Evolutionary conservation across 495 filamentous ascomycete genomes (phyloP).

Genomic region (Penicillium cinerascens): DNA sequence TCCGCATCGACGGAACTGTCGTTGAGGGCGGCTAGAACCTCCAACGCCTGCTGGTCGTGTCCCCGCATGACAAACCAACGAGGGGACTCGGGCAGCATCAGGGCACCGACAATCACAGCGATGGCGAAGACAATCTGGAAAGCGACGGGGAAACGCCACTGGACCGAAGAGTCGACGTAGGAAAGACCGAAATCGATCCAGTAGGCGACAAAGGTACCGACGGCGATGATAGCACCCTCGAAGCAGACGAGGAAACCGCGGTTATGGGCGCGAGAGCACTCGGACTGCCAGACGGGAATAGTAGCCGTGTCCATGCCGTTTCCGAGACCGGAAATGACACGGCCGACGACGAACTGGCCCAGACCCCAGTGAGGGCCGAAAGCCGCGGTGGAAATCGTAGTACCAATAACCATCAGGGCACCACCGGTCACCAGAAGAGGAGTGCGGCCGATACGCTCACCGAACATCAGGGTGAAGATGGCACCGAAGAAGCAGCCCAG

Average conservation of each 20-base stretch:
- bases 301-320: slow-evolving; percentile 74
- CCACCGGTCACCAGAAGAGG: slow-evolving; percentile 60
- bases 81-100: slow-evolving; percentile 69
- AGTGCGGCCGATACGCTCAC: slow-evolving; percentile 67
- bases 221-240: slow-evolving; percentile 73
- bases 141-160: slow-evolving; percentile 70
- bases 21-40: slow-evolving; percentile 61
- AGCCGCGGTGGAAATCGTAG: slow-evolving; percentile 62
- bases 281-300: slow-evolving; percentile 75
- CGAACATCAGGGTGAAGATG: slow-evolving; percentile 63
- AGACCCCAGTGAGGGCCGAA: slow-evolving; percentile 39
- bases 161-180: slow-evolving; percentile 43
- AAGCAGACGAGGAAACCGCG: slow-evolving; percentile 79
- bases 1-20: slow-evolving; percentile 26
- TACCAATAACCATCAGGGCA: slow-evolving; percentile 68
- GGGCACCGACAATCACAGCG: slow-evolving; percentile 53
- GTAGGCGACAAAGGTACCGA: slow-evolving; percentile 74
- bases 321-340: slow-evolving; percentile 67
- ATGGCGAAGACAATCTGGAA: slow-evolving; percentile 75
- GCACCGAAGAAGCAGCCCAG: slow-evolving; percentile 74
- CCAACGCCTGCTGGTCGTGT: slow-evolving; percentile 54
- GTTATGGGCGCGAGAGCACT: slow-evolving; percentile 68
- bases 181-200: slow-evolving; percentile 79
- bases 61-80: slow-evolving; percentile 69
- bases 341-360: slow-evolving; percentile 70